Conservation (phyloP, 2,329 filamentous ascomycete species). For the Colletotrichum neosansevieriae region DNA sequence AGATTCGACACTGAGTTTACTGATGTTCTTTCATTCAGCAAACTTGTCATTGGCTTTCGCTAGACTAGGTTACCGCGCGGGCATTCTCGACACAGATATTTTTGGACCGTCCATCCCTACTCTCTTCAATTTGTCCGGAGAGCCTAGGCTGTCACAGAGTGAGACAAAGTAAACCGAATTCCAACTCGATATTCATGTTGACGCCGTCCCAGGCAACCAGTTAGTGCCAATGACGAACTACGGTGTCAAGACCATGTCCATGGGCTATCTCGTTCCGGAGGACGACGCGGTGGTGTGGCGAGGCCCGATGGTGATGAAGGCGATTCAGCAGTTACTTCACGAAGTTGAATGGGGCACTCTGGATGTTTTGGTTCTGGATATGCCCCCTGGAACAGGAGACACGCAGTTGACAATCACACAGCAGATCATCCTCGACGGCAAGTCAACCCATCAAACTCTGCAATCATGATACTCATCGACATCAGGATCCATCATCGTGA, state of each 20-base stretch:
- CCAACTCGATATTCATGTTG: not conserved
- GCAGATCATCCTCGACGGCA: constrained; percentile 88
- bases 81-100: constrained; percentile 95
- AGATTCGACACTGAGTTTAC: not conserved
- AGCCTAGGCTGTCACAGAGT: constrained; percentile 82
- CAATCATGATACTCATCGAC: constrained; percentile 6
- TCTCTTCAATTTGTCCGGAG: constrained; percentile 82
- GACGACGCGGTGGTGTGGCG: constrained; percentile 92
- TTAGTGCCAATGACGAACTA: constrained; percentile 92
- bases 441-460: constrained; percentile 40
- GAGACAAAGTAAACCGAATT: constrained; percentile 37
- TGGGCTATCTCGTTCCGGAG: constrained; percentile 90
- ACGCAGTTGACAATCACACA: constrained; percentile 97
- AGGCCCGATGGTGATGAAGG: constrained; percentile 97
- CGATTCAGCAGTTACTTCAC: constrained; percentile 92
- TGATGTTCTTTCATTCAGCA: constrained; percentile 48
- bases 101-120: constrained; percentile 97
- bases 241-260: constrained; percentile 97
- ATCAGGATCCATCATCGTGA: constrained; percentile 85
- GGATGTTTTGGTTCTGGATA: constrained; percentile 88
- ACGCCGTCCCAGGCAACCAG: constrained; percentile 71
- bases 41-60: constrained; percentile 92
- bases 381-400: constrained; percentile 95
- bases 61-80: constrained; percentile 81
- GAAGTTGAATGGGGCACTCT: constrained; percentile 94